A percentile compares a stretch with the other conserved stretches of the same genome.
Evolutionary conservation across 768 basidiomycete genomes (phyloP).

Genomic region (Rhodotorula sphaerocarpa): DNA sequence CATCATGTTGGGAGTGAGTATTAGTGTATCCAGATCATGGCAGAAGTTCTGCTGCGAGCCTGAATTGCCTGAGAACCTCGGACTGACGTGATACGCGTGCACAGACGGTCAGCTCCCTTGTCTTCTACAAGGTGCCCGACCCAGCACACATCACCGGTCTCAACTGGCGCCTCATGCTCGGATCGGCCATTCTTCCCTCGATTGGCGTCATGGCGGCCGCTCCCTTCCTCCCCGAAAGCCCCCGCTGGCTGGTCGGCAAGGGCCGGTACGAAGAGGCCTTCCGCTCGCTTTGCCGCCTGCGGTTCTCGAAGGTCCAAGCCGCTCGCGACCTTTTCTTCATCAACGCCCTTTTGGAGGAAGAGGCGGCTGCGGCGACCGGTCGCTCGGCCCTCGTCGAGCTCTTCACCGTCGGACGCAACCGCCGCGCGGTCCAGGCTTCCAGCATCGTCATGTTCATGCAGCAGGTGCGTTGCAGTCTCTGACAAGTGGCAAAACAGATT

Average conservation of each 20-base stretch:
- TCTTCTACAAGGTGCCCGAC: constrained; percentile 11
- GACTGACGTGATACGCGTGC: too few relatives aligned
- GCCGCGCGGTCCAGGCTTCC: constrained; percentile 44
- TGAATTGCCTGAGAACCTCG: too few relatives aligned
- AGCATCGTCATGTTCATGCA: constrained; percentile 40
- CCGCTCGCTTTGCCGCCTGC: constrained; percentile 39
- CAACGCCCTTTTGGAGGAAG: constrained; percentile 45
- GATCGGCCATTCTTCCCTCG: constrained; percentile 44
- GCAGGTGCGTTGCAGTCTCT: constrained; percentile 40
- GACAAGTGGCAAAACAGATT: too few relatives aligned
- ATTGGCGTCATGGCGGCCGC: constrained; percentile 42
- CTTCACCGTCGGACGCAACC: constrained; percentile 45
- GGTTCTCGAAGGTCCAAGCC: constrained; percentile 44
- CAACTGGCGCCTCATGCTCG: constrained; percentile 29
- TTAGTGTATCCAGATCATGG: too few relatives aligned
- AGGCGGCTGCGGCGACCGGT: constrained; percentile 38
- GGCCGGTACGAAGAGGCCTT: constrained; percentile 42
- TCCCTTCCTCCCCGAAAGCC: constrained; percentile 52
- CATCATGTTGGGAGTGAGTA: constrained; percentile 31
- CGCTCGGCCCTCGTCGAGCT: constrained; percentile 45
- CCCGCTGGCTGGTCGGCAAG: constrained; percentile 36
- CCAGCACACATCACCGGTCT: constrained; percentile 40
- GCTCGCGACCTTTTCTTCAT: constrained; percentile 48
- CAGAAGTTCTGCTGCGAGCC: too few relatives aligned
- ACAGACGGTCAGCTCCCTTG: constrained; percentile 37